A percentile compares a stretch with the other conserved stretches of the same genome.
Conservation (phyloP, 768 basidiomycete genomes). For the Coprinopsis sp. region DNA sequence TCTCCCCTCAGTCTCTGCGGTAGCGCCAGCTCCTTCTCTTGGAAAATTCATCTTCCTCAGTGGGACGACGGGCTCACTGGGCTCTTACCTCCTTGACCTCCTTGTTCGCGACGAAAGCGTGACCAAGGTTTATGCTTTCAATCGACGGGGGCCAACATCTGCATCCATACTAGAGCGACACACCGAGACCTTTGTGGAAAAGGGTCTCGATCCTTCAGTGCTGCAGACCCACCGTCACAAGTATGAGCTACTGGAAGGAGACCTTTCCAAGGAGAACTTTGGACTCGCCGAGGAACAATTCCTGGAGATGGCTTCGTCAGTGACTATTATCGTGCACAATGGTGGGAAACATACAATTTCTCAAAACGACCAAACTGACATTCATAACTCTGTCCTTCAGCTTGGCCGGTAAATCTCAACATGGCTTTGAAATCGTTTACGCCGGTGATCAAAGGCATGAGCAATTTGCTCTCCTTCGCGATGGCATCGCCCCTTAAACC, state of each 20-base stretch:
- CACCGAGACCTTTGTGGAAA: background rate
- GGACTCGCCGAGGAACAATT: too few species aligned
- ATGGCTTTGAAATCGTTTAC: background rate
- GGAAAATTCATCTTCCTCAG: background rate
- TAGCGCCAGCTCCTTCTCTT: too few species aligned
- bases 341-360: background rate
- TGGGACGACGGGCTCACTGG: background rate
- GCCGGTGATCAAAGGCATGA: conserved; percentile 15
- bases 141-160: background rate
- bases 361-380: background rate
- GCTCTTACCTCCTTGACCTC: background rate
- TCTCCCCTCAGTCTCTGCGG: too few species aligned
- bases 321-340: background rate
- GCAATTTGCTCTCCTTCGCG: conserved; percentile 27
- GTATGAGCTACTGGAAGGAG: background rate
- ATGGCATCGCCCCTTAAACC: background rate
- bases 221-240: background rate
- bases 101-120: background rate
- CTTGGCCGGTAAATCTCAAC: conserved; percentile 32
- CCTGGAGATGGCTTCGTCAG: background rate
- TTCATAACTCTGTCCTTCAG: background rate
- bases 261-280: background rate
- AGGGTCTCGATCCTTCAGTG: background rate
- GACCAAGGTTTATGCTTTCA: background rate
- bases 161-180: background rate